Percentiles rank a stretch among this genome's conserved stretches.
These are phyloP conservation scores for Vigna hirtella DNA, from an alignment of 306 rosid species.

Conservation along the genomic window DNA sequence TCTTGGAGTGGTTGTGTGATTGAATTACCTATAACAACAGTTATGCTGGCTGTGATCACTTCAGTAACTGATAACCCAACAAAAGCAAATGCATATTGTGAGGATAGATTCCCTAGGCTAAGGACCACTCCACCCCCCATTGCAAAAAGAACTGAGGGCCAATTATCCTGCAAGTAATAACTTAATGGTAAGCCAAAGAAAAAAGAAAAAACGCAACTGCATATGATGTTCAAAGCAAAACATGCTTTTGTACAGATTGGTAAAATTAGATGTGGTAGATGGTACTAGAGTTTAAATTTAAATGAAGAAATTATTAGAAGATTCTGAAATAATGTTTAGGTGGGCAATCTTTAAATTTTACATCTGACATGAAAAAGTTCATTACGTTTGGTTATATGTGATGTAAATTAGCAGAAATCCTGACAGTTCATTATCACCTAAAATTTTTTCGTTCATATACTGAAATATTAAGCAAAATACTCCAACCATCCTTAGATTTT, in stretches of 20 bases:
- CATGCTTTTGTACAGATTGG: not conserved
- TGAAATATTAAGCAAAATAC: not conserved
- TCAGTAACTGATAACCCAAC: conserved; percentile 91
- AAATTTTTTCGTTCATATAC: too few species aligned
- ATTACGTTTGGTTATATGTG: too few species aligned
- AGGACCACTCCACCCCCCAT: conserved; percentile 87
- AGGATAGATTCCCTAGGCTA: conserved; percentile 81
- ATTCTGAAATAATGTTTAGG: too few species aligned
- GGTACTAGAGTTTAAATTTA: not conserved
- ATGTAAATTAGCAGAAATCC: too few species aligned
- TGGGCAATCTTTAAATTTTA: too few species aligned
- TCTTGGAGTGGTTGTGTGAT: conserved; percentile 8
- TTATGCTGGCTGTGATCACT: conserved; percentile 77
- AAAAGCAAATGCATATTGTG: conserved; percentile 85
- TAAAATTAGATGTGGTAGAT: not conserved
- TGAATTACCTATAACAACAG: conserved; percentile 79
- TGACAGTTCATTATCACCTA: too few species aligned
- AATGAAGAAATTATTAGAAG: not conserved
- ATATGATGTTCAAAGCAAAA: conserved; percentile 46
- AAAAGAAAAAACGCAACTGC: conserved; percentile 40
- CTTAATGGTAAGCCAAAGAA: conserved; percentile 23
- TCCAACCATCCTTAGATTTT: not conserved
- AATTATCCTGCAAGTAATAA: conserved; percentile 66
- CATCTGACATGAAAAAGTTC: too few species aligned
- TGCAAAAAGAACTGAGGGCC: conserved; percentile 89